Evolutionary conservation across 1,139 yeast genomes (phyloP), one percentile per base, ranked within the genome.

Genomic region (Lipomyces yarrowii): DNA sequence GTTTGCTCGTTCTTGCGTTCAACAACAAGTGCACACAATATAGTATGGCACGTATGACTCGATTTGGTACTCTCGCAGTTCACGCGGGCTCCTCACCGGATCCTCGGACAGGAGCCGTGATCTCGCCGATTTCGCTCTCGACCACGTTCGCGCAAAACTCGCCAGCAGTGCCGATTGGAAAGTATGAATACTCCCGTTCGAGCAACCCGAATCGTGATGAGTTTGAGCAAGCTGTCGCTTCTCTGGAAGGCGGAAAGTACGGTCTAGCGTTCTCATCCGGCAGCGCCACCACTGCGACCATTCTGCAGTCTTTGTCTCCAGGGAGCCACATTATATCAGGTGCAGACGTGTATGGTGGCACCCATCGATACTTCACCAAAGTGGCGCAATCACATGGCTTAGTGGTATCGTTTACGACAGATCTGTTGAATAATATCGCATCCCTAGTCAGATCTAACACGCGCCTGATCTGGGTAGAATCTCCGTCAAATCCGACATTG

Each of bases 331-430:
- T 89, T 62, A 83, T 91, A 64, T 87, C 94, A 63, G 87, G 91
- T 74, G 94, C 91, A 73, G 97, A 91, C 75, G 96, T 91, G 60
- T 91, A 91, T 79, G 97, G 97, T 71, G 97, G 97, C 75, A 91
- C 97, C 69, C 96, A 91, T 81, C 84, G 97, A 78, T 91, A 90
- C 80, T 90, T 91, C 83, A 89, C 96, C 76, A 85, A 89, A 78
- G 96, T 91, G 62, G 96, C 94, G 69, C 82, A 82, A 76, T 85
- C 91, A 64, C 96, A 90, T 76, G 94, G 94, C 65, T 90, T 90
- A 63, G 83, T 82, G 66, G 86, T 89, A 60, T 80, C 87, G 39
- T 90, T 91, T 79, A 87, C 91, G 65, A 86, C 84, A 72, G 83
- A 88, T 77, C 82, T 90, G 75, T 85, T 82, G 69, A 76, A 79